Conservation (phyloP, 2,329 filamentous ascomycete species). For the Albifimbria verrucaria region DNA sequence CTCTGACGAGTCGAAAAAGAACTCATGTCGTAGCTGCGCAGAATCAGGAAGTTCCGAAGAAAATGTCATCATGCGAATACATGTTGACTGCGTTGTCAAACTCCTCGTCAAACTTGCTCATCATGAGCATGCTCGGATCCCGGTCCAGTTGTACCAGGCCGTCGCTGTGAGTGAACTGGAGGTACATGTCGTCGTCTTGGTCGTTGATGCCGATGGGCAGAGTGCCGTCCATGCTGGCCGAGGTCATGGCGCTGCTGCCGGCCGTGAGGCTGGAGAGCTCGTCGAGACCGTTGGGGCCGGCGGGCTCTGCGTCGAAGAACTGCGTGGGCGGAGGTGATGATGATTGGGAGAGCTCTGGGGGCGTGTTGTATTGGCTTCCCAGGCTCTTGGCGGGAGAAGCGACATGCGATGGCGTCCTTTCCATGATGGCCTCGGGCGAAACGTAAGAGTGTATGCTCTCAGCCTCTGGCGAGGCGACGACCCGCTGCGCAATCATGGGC, state of each 20-base stretch:
- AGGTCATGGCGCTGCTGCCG: conserved; percentile 27
- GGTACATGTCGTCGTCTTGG: conserved; percentile 42
- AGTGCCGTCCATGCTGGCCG: conserved; percentile 29
- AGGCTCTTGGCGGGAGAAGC: conserved; percentile 49
- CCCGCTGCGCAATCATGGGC: conserved; percentile 25
- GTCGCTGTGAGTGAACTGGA: conserved; percentile 40
- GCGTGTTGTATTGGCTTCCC: conserved; percentile 52
- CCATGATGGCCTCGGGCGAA: conserved; percentile 44
- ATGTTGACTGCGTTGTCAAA: conserved; percentile 47
- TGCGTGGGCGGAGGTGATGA: conserved; percentile 51
- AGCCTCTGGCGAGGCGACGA: conserved; percentile 36
- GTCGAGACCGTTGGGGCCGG: conserved; percentile 26
- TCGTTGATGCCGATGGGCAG: conserved; percentile 31
- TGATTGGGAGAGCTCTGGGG: conserved; percentile 59
- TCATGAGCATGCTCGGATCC: conserved; percentile 46
- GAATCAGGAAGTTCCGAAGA: conserved; percentile 40
- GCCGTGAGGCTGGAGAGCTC: conserved; percentile 26
- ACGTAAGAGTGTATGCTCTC: conserved; percentile 39
- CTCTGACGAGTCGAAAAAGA: background rate
- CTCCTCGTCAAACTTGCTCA: conserved; percentile 53
- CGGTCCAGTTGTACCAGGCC: conserved; percentile 40
- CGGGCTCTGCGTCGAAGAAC: conserved; percentile 45
- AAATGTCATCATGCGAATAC: conserved; percentile 51
- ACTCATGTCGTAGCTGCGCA: background rate
- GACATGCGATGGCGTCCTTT: conserved; percentile 32